Conservation (phyloP, 1,139 yeast genomes). For the Zygoascus meyerae region DNA sequence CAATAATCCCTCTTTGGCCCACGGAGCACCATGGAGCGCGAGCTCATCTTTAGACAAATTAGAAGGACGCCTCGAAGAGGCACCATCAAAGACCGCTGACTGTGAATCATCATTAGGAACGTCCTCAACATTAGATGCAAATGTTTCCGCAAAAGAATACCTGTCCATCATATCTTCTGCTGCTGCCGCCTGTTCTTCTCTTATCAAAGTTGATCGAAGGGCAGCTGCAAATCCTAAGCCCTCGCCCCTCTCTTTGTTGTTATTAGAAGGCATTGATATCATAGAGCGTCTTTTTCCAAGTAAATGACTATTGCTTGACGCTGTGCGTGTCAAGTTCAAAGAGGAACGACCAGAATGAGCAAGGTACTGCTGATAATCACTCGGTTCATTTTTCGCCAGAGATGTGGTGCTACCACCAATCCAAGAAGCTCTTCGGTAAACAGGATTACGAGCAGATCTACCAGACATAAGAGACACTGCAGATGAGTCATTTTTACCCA, state of each 20-base stretch:
- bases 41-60: conserved; percentile 37
- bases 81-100: background rate
- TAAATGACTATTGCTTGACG: conserved; percentile 3
- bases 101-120: conserved; percentile 1
- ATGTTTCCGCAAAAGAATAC: background rate
- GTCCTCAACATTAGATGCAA: conserved; percentile 1
- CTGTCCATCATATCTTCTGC: background rate
- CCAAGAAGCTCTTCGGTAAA: conserved; percentile 1
- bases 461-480: background rate
- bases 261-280: conserved; percentile 14
- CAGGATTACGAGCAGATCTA: background rate
- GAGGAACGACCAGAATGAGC: background rate
- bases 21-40: conserved; percentile 68
- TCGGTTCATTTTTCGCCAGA: background rate
- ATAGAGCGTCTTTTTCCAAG: conserved; percentile 17
- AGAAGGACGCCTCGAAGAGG: conserved; percentile 2
- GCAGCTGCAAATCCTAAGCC: conserved; percentile 33
- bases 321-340: background rate
- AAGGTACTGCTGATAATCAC: background rate
- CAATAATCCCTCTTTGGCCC: conserved; percentile 71
- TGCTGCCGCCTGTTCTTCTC: conserved; percentile 24
- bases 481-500: background rate
- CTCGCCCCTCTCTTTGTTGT: conserved; percentile 10
- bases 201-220: conserved; percentile 27
- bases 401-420: background rate